These are phyloP conservation scores for Mycocentrospora acerina DNA, from an alignment of 2,329 filamentous ascomycete species.

Conservation along the genomic window DNA sequence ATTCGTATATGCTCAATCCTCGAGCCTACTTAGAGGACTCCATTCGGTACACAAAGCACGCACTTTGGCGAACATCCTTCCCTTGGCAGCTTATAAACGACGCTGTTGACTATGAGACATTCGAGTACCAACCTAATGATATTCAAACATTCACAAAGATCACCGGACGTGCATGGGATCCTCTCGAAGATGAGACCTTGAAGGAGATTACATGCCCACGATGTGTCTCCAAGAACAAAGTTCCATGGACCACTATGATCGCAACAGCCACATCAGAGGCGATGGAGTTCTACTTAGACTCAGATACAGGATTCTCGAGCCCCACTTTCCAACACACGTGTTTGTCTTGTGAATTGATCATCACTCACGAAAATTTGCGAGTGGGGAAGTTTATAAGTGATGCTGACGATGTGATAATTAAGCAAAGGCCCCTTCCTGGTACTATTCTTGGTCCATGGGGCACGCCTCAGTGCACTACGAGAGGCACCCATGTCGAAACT, in stretches of 20 bases:
- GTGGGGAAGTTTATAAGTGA: conserved; percentile 64
- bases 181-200: conserved; percentile 51
- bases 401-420: conserved; percentile 49
- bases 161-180: conserved; percentile 62
- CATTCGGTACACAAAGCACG: conserved; percentile 58
- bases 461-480: conserved; percentile 44
- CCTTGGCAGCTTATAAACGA: conserved; percentile 57
- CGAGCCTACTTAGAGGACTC: conserved; percentile 73
- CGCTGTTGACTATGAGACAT: conserved; percentile 57
- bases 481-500: conserved; percentile 14
- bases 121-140: conserved; percentile 54
- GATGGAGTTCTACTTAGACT: conserved; percentile 37
- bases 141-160: conserved; percentile 47
- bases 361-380: conserved; percentile 62
- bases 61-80: conserved; percentile 63
- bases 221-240: conserved; percentile 48
- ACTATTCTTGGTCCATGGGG: conserved; percentile 64
- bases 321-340: conserved; percentile 56
- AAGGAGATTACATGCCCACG: conserved; percentile 59
- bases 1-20: conserved; percentile 77
- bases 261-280: neutral
- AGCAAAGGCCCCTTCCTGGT: conserved; percentile 63
- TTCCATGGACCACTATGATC: conserved; percentile 62
- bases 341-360: conserved; percentile 49
- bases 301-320: conserved; percentile 63